A percentile compares a stretch with the other conserved stretches of the same genome.
Conservation (phyloP, 106 monocot genomes). For the Dactylorhiza incarnata region DNA sequence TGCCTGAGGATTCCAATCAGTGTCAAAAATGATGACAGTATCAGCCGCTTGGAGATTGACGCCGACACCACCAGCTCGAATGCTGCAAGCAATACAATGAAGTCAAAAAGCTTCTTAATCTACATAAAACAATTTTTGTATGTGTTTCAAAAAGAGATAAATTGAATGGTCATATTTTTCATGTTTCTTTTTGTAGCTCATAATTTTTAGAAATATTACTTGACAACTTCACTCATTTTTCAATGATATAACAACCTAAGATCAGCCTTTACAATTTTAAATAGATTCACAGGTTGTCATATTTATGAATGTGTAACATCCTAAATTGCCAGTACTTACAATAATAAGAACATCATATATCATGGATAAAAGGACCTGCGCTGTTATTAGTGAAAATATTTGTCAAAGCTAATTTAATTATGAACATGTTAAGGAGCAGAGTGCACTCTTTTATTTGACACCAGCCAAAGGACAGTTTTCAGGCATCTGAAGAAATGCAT, state of each 20-base stretch:
- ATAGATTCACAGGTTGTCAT: not conserved
- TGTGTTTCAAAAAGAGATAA: not conserved
- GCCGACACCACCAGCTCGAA: conserved; percentile 98
- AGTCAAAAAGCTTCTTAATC: not conserved
- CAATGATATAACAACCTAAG: not conserved
- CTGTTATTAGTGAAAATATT: not conserved
- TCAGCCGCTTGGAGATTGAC: conserved; percentile 99
- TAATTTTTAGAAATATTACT: not conserved
- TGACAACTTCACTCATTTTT: not conserved
- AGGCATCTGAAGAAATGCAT: not conserved
- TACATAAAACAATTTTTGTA: not conserved
- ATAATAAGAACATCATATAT: not conserved
- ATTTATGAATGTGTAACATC: not conserved
- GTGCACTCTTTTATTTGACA: not conserved
- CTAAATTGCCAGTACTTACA: not conserved
- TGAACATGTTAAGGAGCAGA: not conserved
- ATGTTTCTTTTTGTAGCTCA: not conserved
- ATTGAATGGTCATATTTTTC: not conserved
- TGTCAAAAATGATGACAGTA: conserved; percentile 99
- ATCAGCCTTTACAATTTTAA: not conserved
- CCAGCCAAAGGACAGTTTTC: not conserved
- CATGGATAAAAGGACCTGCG: not conserved
- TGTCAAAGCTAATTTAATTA: not conserved
- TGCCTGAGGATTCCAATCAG: conserved; percentile 99
- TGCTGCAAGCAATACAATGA: conserved; percentile 40